Evolutionary conservation across 768 basidiomycete species (phyloP), one percentile per base, ranked within the genome.

Genomic region (Termitomyces sp.): DNA sequence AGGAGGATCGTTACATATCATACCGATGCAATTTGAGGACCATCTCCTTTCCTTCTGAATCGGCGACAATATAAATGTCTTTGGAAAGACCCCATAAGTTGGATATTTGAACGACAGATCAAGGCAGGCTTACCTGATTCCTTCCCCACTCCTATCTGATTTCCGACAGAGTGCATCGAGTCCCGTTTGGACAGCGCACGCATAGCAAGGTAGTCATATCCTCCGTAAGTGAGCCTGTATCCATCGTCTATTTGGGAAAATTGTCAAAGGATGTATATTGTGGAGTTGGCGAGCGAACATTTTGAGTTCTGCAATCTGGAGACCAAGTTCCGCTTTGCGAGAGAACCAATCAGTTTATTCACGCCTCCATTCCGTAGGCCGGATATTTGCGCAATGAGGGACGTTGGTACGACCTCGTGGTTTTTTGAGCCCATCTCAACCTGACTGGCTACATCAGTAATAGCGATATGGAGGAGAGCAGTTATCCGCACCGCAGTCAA

Each of bases 361-460:
- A 96, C 90, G 5, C 95, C 94, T 46, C 97, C 97, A 58, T 87
- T 88, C 36, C 94, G 81, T 44, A 98, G 77, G n/a, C 93, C 91
- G 3, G 95, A 95, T 43, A 98, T 89, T 71, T 96, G 93, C 4
- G 89, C 87, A 61, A 98, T 92, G 63, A 98, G 83, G 0, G 83
- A 73, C 8, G 90, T 87, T 3, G 97, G 97, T 14, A 99, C 95
- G 37, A 97, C 82, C 72, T 98, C 91, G 67, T 99, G 97, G 70
- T 98, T 98, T 78, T 97, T 97, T 4, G 92, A 95, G 20, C 96
- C 97, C 82, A 96, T 93, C 76, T 99, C 97, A 36, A 92, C 92
- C 95, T 98, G 65, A 53, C 42, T 32, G 24, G 43, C 4, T 48
- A 52, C 26, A 56, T 64, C 60, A 27, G 55, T 56, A 16, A 48